These are phyloP conservation scores for Cladosporium sp. DNA, from an alignment of 2,329 filamentous ascomycete genomes.

Conservation along the genomic window DNA sequence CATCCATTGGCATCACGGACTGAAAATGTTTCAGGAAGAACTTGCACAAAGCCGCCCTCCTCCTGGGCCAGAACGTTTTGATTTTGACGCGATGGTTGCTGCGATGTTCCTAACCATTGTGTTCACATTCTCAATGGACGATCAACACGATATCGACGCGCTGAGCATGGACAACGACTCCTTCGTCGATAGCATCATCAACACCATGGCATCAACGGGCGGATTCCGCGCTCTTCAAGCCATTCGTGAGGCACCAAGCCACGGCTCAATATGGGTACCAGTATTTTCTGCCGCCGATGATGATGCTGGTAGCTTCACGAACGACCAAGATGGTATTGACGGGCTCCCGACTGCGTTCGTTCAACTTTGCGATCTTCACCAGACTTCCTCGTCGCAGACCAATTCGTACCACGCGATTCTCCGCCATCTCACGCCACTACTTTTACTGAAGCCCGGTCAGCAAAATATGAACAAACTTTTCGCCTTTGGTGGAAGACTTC, in stretches of 20 bases:
- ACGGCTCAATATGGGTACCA: slow-evolving; percentile 13
- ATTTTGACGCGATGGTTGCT: slow-evolving; percentile 16
- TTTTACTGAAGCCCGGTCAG: slow-evolving; percentile 11
- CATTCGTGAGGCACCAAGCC: neutral
- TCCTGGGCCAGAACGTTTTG: neutral
- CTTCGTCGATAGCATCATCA: slow-evolving; percentile 7
- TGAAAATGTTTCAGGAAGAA: slow-evolving; percentile 15
- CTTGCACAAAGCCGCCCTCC: slow-evolving; percentile 5
- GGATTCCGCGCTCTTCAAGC: slow-evolving; percentile 15
- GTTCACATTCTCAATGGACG: slow-evolving; percentile 16
- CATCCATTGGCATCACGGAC: slow-evolving; percentile 17
- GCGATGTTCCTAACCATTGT: slow-evolving; percentile 18
- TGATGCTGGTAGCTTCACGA: slow-evolving; percentile 13
- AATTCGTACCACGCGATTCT: slow-evolving; percentile 17
- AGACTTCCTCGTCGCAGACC: slow-evolving; percentile 11
- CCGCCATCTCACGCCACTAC: slow-evolving; percentile 16
- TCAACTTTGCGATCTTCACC: slow-evolving; percentile 17
- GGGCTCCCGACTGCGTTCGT: slow-evolving; percentile 16
- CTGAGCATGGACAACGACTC: neutral
- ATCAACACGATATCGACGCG: slow-evolving; percentile 1
- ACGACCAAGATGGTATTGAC: slow-evolving; percentile 9
- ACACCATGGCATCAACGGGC: slow-evolving; percentile 14
- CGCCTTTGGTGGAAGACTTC: slow-evolving; percentile 16
- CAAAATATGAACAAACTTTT: slow-evolving; percentile 18
- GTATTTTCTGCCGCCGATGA: slow-evolving; percentile 13